Base-by-base conservation (phyloP, 805 yeast species). In the Suhomyces kilbournensis region DNA sequence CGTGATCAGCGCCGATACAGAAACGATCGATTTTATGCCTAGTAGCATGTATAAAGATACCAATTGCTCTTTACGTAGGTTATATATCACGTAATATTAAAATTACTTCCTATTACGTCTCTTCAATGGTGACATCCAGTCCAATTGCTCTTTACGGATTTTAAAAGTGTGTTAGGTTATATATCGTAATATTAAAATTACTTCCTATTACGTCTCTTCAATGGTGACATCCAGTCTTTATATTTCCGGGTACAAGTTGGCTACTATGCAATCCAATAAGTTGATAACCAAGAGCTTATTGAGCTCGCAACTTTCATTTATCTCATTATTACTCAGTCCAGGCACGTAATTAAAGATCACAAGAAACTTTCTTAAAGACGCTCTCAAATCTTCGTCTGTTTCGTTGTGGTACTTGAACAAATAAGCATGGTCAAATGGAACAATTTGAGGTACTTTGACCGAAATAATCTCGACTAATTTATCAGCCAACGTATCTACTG, bases 211-310 rank as follows among this genome's bases (percentile, higher is more conserved):
- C n/a, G n/a, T n/a, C n/a, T n/a, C n/a, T n/a, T n/a, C n/a, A n/a
- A n/a, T n/a, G n/a, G n/a, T n/a, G n/a, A n/a, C n/a, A n/a, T n/a
- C n/a, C n/a, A n/a, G n/a, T n/a, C n/a, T n/a, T n/a, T n/a, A 22
- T 26, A 46, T 28, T 48, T 77, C 80, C 1, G 80, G 79, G 46
- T 74, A 66, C 19, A 75, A 26, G 49, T 70, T 67, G 10, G 72
- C 61, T 7, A 80, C 57, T 0, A 76, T 14, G 40, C 76, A 65
- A 56, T 81, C 84, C 35, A 78, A 17, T 0, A 80, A 20, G 42
- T 67, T 70, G 62, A 74, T 72, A 5, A 77, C 52, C 48, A 81
- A 59, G 17, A 75, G 67, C 56, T 77, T 75, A 60, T 80, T 81
- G 44, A 79, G 65, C 8, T 67, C 56, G 14, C 56, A 44, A 7